Base-by-base conservation (phyloP, 2,329 filamentous ascomycete species). In the Colletotrichum viniferum region DNA sequence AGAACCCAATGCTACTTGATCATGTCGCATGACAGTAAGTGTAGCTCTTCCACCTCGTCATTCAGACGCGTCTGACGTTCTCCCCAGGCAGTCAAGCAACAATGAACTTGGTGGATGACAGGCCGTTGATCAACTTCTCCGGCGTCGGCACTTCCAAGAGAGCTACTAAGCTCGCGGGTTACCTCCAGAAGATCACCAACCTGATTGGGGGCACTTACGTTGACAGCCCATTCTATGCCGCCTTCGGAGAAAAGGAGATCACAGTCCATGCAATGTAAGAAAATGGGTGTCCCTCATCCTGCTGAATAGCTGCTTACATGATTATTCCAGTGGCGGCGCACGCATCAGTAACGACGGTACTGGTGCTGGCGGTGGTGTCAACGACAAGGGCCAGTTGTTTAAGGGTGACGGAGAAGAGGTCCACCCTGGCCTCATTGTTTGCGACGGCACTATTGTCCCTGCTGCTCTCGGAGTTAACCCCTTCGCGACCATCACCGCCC, bases 401-500 rank as follows among this genome's bases (percentile, higher is more conserved):
- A 87, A 78, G 0, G 91, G 91, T 3, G 78, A 83, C 4, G 87
- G 87, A 0, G 78, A 78, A 1, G 88, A 91, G 32, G 87, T 88
- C 0, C 85, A 94, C 79, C 62, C 84, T 0, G 92, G 92, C 0
- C 85, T 94, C 5, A 85, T 93, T 13, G 90, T 93, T 28, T 90
- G 89, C 1, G 93, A 94, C 79, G 92, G 85, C 13, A 86, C 92
- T 4, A 83, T 91, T 1, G 88, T 94, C 16, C 92, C 93, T 0
- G 88, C 89, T 5, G 89, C 92, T 0, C 84, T 94, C 3, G 88
- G 92, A 10, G 91, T 92, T 3, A 94, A 94, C 78, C 92, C 93
- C 0, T 88, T 93, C 67, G 93, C 92, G 1, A 94, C 92, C 2
- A 94, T 94, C 77, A 89, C 92, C 0, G 92, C 93, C 3, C 86